A percentile compares a stretch with the other conserved stretches of the same genome.
phyloP scores from a whole-genome alignment of 805 yeast genomes.

The Cyberlindnera sargentensis region DNA sequence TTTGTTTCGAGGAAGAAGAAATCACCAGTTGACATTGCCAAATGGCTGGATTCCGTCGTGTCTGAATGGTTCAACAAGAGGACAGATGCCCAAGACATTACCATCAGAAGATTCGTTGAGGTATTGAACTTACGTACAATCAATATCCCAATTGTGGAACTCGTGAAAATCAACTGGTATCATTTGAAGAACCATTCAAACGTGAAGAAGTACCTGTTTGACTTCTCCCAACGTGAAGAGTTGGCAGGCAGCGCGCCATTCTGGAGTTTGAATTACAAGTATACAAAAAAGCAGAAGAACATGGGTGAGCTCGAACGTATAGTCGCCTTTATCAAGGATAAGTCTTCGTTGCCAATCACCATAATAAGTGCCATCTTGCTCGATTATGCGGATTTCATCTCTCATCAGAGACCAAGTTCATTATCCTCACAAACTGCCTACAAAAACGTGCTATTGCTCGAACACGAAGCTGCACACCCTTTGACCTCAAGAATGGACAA shows the following conservation, averaged over 20 bases:
- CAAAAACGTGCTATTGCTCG: constrained; percentile 16
- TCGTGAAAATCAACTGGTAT: constrained; percentile 27
- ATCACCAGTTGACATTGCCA: constrained; percentile 16
- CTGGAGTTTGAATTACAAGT: constrained; percentile 52
- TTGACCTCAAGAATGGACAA: constrained; percentile 16
- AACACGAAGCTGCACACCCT: constrained; percentile 26
- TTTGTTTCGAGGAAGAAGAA: constrained; percentile 14
- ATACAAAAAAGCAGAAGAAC: constrained; percentile 40
- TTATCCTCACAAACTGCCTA: constrained; percentile 19
- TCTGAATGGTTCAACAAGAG: constrained; percentile 14
- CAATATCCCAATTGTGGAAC: constrained; percentile 29
- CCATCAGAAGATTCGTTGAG: constrained; percentile 22
- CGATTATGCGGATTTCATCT: constrained; percentile 33
- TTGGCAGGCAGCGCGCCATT: constrained; percentile 39
- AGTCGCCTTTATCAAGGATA: constrained; percentile 36
- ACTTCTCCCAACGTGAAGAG: constrained; percentile 19
- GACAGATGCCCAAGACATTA: constrained; percentile 10
- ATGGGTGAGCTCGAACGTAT: constrained; percentile 38
- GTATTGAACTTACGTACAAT: constrained; percentile 36
- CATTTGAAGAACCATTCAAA: constrained; percentile 25
- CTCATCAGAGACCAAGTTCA: constrained; percentile 21
- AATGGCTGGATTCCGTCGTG: constrained; percentile 20
- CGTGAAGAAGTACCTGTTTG: constrained; percentile 25
- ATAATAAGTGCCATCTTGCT: constrained; percentile 36
- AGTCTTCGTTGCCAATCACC: constrained; percentile 41